Evolutionary conservation across 352 stramenopile genomes (phyloP).

Genomic region (Phytophthora vignae): DNA sequence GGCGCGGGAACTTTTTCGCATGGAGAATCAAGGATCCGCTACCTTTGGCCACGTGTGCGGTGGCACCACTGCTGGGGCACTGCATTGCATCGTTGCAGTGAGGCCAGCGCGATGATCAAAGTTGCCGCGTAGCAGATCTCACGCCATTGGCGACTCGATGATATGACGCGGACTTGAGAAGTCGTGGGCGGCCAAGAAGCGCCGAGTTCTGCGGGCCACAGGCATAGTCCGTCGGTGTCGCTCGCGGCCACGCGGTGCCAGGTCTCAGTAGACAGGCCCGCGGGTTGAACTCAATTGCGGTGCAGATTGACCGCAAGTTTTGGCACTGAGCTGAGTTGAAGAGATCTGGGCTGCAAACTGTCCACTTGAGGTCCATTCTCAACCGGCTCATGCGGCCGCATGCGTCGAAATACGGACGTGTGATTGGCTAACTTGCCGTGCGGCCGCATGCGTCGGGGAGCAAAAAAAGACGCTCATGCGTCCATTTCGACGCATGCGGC

Average conservation of each 20-base stretch:
- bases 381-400: too few species aligned
- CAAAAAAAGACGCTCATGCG: too few species aligned
- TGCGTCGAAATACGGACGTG: too few species aligned
- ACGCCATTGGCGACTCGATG: not conserved
- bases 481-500: too few species aligned
- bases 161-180: not conserved
- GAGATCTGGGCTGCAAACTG: not conserved
- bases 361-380: too few species aligned
- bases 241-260: not conserved
- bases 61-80: too few species aligned
- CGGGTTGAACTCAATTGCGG: slow-evolving; percentile 10
- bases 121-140: not conserved
- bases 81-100: slow-evolving; percentile 4
- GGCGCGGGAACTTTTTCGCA: not conserved
- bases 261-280: slow-evolving; percentile 9
- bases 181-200: too few species aligned
- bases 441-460: too few species aligned
- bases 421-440: too few species aligned
- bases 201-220: not conserved
- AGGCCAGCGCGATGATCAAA: slow-evolving; percentile 16
- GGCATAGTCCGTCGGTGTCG: slow-evolving; percentile 5
- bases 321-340: slow-evolving; percentile 15
- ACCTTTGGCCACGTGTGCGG: not conserved
- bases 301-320: slow-evolving; percentile 10
- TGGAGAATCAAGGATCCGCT: not conserved